phyloP scores from a whole-genome alignment of 1,284 basidiomycete species.

The Leccinum subspadiceum region DNA sequence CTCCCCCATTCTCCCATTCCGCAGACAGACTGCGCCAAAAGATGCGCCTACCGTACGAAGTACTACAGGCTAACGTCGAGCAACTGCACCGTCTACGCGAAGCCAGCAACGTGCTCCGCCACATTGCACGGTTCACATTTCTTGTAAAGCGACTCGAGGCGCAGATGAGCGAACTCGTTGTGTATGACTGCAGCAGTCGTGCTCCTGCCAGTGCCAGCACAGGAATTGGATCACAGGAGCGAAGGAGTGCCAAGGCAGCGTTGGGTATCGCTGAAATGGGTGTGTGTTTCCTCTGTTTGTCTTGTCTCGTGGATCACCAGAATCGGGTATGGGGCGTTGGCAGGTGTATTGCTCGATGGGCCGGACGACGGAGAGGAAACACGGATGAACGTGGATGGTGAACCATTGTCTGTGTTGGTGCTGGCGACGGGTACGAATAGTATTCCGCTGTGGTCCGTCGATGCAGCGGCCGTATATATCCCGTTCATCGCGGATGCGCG shows the following conservation, averaged over 20 bases:
- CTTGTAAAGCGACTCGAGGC: constrained; percentile 76
- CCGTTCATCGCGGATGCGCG: constrained; percentile 72
- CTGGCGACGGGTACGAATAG: constrained; percentile 9
- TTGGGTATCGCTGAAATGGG: constrained; percentile 87
- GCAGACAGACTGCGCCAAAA: constrained; percentile 70
- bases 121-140: constrained; percentile 80
- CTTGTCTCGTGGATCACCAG: neutral
- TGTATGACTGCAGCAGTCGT: constrained; percentile 11
- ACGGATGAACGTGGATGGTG: constrained; percentile 6
- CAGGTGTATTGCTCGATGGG: constrained; percentile 31
- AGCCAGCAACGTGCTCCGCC: constrained; percentile 78
- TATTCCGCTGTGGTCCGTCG: constrained; percentile 68
- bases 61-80: constrained; percentile 66
- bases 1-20: neutral
- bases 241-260: constrained; percentile 86
- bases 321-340: neutral
- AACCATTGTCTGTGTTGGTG: neutral
- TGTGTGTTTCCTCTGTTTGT: constrained; percentile 36
- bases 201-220: neutral
- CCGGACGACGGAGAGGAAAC: constrained; percentile 10
- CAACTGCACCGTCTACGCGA: constrained; percentile 76
- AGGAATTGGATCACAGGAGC: constrained; percentile 53
- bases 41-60: constrained; percentile 79
- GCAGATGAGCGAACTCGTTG: constrained; percentile 71
- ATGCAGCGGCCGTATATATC: constrained; percentile 66